Conservation (phyloP, 75 land plant genomes). For the Picea glauca region DNA sequence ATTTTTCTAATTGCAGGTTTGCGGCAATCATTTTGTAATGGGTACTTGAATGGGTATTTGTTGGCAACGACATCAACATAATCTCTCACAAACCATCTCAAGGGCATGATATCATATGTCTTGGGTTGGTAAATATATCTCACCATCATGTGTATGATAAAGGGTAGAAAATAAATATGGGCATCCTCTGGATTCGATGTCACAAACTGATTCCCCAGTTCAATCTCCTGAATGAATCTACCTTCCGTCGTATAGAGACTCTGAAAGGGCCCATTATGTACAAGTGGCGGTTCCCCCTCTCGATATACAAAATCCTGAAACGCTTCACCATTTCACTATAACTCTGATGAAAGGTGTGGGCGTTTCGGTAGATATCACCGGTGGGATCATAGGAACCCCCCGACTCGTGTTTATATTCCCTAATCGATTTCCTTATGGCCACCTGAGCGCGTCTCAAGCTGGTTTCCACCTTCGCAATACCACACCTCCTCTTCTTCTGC, state of each 20-base stretch:
- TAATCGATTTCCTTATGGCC: too few relatives aligned
- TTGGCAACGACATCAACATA: conserved; percentile 52
- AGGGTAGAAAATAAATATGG: conserved; percentile 53
- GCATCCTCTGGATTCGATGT: conserved; percentile 35
- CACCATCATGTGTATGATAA: conserved; percentile 73
- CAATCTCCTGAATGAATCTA: conserved; percentile 45
- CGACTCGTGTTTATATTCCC: too few relatives aligned
- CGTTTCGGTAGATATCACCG: conserved; percentile 58
- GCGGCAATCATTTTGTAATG: too few relatives aligned
- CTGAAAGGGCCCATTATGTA: conserved; percentile 86
- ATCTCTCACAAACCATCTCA: conserved; percentile 38
- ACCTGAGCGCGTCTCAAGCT: too few relatives aligned
- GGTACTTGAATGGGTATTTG: conserved; percentile 40
- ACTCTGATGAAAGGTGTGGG: conserved; percentile 68
- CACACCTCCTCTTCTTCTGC: too few relatives aligned
- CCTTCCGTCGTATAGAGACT: conserved; percentile 83
- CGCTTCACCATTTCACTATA: conserved; percentile 86
- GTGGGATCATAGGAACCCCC: conserved; percentile 15
- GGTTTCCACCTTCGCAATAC: too few relatives aligned
- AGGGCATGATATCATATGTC: conserved; percentile 30
- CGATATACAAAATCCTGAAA: conserved; percentile 76
- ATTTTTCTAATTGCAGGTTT: too few relatives aligned
- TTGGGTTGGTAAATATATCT: conserved; percentile 40
- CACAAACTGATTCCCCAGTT: conserved; percentile 27
- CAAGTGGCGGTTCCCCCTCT: conserved; percentile 84